Evolutionary conservation across 768 basidiomycete species (phyloP).

Genomic region (Rhizopogon salebrosus): DNA sequence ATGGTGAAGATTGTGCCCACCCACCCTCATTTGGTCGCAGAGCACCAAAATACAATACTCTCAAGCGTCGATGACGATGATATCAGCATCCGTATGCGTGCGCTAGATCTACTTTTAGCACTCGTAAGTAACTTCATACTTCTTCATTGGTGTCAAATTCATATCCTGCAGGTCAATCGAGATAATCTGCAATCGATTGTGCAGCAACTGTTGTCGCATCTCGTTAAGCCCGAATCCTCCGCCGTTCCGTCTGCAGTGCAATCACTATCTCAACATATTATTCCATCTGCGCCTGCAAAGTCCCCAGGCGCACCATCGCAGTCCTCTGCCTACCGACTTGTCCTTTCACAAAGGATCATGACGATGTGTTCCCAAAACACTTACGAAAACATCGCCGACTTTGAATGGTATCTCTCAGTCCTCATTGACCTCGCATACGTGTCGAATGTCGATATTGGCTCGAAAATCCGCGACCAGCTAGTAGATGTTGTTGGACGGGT

Average conservation of each 20-base stretch:
- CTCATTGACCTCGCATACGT: conserved; percentile 89
- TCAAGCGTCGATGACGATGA: conserved; percentile 89
- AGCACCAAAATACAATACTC: conserved; percentile 89
- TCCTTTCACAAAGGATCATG: conserved; percentile 78
- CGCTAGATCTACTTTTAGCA: conserved; percentile 87
- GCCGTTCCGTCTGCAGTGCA: conserved; percentile 53
- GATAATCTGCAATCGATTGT: conserved; percentile 86
- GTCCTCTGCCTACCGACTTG: conserved; percentile 81
- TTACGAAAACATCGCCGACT: conserved; percentile 86
- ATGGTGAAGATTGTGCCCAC: conserved; percentile 94
- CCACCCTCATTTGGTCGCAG: conserved; percentile 83
- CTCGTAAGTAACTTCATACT: conserved; percentile 54
- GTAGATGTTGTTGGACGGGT: conserved; percentile 87
- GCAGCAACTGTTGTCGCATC: conserved; percentile 83
- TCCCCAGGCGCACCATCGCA: conserved; percentile 50
- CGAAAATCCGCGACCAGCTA: conserved; percentile 75
- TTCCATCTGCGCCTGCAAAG: conserved; percentile 32
- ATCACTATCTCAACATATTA: conserved; percentile 47
- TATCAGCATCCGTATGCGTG: conserved; percentile 93
- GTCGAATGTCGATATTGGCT: conserved; percentile 73
- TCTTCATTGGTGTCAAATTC: not conserved
- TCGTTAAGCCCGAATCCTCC: conserved; percentile 56
- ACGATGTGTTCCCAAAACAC: conserved; percentile 78
- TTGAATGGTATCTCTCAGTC: conserved; percentile 97
- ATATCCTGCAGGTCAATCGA: conserved; percentile 58